A percentile compares a stretch with the other conserved stretches of the same genome.
These are phyloP conservation scores for Arabis hirsuta DNA, from an alignment of 345 rosid genomes.

Conservation along the genomic window DNA sequence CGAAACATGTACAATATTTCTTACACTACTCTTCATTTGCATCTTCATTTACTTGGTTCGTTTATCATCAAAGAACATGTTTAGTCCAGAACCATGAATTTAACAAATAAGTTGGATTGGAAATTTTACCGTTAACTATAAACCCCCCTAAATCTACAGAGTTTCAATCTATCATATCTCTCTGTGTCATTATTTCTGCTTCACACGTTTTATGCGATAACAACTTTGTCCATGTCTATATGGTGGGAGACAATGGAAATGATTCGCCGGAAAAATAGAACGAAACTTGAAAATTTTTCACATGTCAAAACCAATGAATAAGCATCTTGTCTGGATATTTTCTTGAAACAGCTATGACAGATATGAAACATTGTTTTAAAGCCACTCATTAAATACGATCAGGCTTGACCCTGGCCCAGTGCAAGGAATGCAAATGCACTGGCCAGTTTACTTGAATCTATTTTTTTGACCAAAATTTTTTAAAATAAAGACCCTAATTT, in stretches of 20 bases:
- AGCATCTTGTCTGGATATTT: background rate
- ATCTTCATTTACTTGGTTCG: background rate
- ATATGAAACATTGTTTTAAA: too few relatives aligned
- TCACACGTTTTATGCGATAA: constrained; percentile 14
- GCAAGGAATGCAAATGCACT: too few relatives aligned
- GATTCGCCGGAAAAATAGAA: background rate
- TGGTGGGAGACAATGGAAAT: background rate
- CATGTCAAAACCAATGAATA: constrained; percentile 16
- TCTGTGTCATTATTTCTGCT: background rate
- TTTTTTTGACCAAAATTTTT: too few relatives aligned
- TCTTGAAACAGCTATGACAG: too few relatives aligned
- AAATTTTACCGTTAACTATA: background rate
- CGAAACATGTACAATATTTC: too few relatives aligned
- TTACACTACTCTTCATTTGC: too few relatives aligned
- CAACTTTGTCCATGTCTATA: background rate
- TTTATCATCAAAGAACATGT: background rate
- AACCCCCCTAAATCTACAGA: background rate
- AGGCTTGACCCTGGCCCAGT: too few relatives aligned
- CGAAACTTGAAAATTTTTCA: background rate
- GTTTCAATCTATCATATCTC: background rate
- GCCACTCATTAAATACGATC: too few relatives aligned
- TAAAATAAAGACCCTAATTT: too few relatives aligned
- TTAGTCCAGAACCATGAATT: background rate
- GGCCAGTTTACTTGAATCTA: too few relatives aligned
- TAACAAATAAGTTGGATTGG: background rate